Conservation (phyloP, 2,329 filamentous ascomycete genomes). For the Neodidymelliopsis sp. region DNA sequence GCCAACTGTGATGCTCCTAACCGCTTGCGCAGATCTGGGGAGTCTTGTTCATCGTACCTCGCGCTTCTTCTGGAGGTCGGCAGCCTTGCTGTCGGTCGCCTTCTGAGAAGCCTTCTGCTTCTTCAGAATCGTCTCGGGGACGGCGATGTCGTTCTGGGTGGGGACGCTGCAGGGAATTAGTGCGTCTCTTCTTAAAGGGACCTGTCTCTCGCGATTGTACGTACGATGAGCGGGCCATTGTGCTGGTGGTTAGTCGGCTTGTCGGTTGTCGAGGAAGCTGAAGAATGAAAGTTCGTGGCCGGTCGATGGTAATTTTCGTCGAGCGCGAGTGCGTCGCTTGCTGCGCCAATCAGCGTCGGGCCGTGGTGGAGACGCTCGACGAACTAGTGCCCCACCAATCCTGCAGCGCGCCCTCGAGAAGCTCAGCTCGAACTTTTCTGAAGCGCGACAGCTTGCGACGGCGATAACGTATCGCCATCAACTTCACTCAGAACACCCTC, state of each 20-base stretch:
- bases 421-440: slow-evolving; percentile 38
- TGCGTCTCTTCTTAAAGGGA: background rate
- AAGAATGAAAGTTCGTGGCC: slow-evolving; percentile 21
- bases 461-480: slow-evolving; percentile 18
- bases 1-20: slow-evolving; percentile 50
- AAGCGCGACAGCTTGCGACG: slow-evolving; percentile 33
- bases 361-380: background rate
- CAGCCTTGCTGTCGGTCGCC: slow-evolving; percentile 85
- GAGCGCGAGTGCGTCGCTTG: slow-evolving; percentile 18
- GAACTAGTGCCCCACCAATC: background rate
- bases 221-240: slow-evolving; percentile 49
- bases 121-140: slow-evolving; percentile 99
- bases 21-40: slow-evolving; percentile 46
- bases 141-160: slow-evolving; percentile 93
- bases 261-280: slow-evolving; percentile 39
- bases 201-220: slow-evolving; percentile 9
- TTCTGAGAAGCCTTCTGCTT: slow-evolving; percentile 99
- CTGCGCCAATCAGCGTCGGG: slow-evolving; percentile 28
- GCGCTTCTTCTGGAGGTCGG: slow-evolving; percentile 87
- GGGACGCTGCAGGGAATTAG: slow-evolving; percentile 68
- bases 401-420: slow-evolving; percentile 6
- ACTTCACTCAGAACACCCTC: slow-evolving; percentile 16
- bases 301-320: slow-evolving; percentile 17
- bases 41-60: slow-evolving; percentile 78
- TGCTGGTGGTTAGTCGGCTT: slow-evolving; percentile 47